Base-by-base conservation (phyloP, 2,329 filamentous ascomycete species). In the Arthrinium phaeospermum region DNA sequence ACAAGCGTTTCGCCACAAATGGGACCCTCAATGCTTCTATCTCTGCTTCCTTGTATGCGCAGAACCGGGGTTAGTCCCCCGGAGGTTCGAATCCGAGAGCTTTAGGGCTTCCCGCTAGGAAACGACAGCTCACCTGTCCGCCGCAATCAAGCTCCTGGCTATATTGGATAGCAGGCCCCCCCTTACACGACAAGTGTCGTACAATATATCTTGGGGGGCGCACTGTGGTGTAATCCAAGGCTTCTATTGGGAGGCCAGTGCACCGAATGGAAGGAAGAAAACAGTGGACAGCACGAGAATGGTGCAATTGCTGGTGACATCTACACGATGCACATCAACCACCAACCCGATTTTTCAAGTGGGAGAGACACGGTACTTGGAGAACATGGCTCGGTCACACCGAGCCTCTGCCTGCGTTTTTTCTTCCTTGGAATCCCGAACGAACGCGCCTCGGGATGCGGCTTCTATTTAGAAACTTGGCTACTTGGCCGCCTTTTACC, bases 121-220 rank as follows among this genome's bases (percentile, higher is more conserved):
- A 64, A 41, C 34, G 57, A 64, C 57, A 64, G 57, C 57, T 64
- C 57, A 64, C 34, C 57, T 64, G 57, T 64, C 34, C 57, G 57
- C 57, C 22, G 19, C 57, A n/a, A 64, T 24, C 57, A 24, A 64
- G 57, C 57, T 64, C 34, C 34, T 41, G 57, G 57, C 57, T 41
- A 37, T 41, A n/a, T 64, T 41, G 57, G 34, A 41, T 13, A 41
- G 16, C 22, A 12, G 14, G 14, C 34, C 34, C 34, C 34, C 41
- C 57, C 57, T 64, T n/a, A 41, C 57, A 64, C 57, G 57, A 64
- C 34, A 64, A 61, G 16, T 57, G 53, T 61, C 53, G 16, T 61
- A 37, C 30, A 61, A 22, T 37, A 37, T 37, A 22, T 22, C 53
- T 22, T 61, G 30, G 19, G 53, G 34, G 57, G 30, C 57, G 57